Percentiles rank a stretch among this genome's conserved stretches.
phyloP scores from a whole-genome alignment of 768 basidiomycete species.

The Sporobolomyces pararoseus region DNA sequence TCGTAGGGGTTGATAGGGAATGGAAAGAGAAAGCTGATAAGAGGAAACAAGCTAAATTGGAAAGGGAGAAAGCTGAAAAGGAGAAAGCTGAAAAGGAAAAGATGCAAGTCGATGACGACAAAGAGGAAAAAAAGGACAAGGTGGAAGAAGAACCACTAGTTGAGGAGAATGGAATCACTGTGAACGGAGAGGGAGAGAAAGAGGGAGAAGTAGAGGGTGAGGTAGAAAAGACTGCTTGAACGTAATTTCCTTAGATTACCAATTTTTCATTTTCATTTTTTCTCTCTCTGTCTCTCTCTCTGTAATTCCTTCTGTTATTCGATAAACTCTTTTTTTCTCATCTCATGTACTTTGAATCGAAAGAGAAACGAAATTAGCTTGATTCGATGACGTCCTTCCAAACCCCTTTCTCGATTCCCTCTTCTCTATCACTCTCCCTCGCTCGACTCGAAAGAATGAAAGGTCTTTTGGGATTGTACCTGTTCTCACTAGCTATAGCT shows the following conservation, averaged over 20 bases:
- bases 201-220: background rate
- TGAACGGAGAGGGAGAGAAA: conserved; percentile 1
- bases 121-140: background rate
- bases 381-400: background rate
- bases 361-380: background rate
- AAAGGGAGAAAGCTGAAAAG: background rate
- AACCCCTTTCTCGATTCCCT: background rate
- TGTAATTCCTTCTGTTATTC: too few species aligned
- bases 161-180: background rate
- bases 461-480: conserved; percentile 14
- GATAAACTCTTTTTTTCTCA: too few species aligned
- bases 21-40: conserved; percentile 7
- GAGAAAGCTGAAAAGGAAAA: background rate
- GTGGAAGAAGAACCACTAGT: background rate
- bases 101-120: background rate
- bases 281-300: background rate
- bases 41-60: background rate
- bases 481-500: background rate
- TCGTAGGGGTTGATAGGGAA: conserved; percentile 37
- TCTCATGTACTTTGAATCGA: background rate
- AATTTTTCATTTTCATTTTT: background rate
- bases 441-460: conserved; percentile 15
- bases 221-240: background rate
- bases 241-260: background rate
- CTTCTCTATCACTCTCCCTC: background rate